Conservation (phyloP, 2,329 filamentous ascomycete genomes). For the Metarhizium anisopliae region DNA sequence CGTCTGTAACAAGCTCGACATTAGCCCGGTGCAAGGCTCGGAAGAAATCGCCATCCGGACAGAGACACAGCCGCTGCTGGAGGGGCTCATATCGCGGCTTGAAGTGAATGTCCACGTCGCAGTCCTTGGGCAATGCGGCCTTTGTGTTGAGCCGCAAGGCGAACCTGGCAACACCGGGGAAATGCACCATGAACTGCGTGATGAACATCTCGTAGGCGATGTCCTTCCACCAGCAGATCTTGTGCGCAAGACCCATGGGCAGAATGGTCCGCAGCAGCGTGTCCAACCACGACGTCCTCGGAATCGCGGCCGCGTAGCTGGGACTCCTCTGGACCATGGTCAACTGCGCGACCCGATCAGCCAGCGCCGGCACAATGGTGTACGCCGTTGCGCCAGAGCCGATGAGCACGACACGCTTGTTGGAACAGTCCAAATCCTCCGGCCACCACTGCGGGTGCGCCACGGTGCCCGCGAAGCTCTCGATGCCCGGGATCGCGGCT, state of each 20-base stretch:
- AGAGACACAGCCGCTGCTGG: slow-evolving; percentile 69
- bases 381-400: slow-evolving; percentile 74
- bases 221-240: slow-evolving; percentile 39
- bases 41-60: slow-evolving; percentile 48
- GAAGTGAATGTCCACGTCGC: slow-evolving; percentile 54
- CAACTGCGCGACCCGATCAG: slow-evolving; percentile 53
- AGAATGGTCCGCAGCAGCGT: slow-evolving; percentile 31
- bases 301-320: slow-evolving; percentile 53
- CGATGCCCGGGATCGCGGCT: slow-evolving; percentile 55
- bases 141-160: slow-evolving; percentile 33
- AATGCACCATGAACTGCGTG: slow-evolving; percentile 17
- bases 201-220: slow-evolving; percentile 38
- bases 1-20: slow-evolving; percentile 39
- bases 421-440: slow-evolving; percentile 52
- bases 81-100: slow-evolving; percentile 57
- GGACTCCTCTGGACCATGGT: slow-evolving; percentile 80
- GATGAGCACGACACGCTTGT: slow-evolving; percentile 63
- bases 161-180: slow-evolving; percentile 15
- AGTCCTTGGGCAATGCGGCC: slow-evolving; percentile 40
- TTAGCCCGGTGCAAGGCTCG: slow-evolving; percentile 35
- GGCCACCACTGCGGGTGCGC: slow-evolving; percentile 75
- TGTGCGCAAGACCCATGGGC: slow-evolving; percentile 36
- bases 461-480: slow-evolving; percentile 54
- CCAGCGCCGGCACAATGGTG: slow-evolving; percentile 64
- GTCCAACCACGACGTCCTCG: slow-evolving; percentile 29